Conservation (phyloP, 257 asterid species). For the Catharanthus roseus region DNA sequence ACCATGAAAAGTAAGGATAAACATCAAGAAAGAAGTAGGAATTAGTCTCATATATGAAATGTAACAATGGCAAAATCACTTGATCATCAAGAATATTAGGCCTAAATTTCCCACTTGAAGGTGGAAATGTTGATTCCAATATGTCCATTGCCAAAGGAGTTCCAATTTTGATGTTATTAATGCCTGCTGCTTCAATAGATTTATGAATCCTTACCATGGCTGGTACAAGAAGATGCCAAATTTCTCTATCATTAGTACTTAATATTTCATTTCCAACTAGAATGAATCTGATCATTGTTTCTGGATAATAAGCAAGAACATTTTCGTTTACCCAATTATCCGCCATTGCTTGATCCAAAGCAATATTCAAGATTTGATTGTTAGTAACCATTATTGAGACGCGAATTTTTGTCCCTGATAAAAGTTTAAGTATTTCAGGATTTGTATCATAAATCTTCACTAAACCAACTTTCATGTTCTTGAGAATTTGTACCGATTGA, state of each 20-base stretch:
- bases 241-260: constrained; percentile 21
- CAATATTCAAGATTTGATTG: constrained; percentile 41
- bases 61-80: constrained; percentile 40
- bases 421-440: constrained; percentile 52
- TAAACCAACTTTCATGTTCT: constrained; percentile 31
- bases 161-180: constrained; percentile 63
- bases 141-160: constrained; percentile 73
- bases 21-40: constrained; percentile 57
- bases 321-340: constrained; percentile 55
- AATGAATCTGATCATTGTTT: constrained; percentile 45
- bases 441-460: constrained; percentile 65
- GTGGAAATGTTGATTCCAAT: constrained; percentile 53
- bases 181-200: constrained; percentile 27
- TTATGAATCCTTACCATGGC: constrained; percentile 51
- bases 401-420: constrained; percentile 49
- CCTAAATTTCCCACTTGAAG: constrained; percentile 59
- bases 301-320: constrained; percentile 47
- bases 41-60: constrained; percentile 44
- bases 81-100: constrained; percentile 28
- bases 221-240: constrained; percentile 63
- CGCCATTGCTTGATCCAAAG: constrained; percentile 42
- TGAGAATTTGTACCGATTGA: constrained; percentile 41
- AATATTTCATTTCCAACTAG: constrained; percentile 71
- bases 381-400: constrained; percentile 57
- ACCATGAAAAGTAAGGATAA: constrained; percentile 62